These are phyloP conservation scores for Apostasia shenzhenica DNA, from an alignment of 106 monocot genomes.

Conservation along the genomic window DNA sequence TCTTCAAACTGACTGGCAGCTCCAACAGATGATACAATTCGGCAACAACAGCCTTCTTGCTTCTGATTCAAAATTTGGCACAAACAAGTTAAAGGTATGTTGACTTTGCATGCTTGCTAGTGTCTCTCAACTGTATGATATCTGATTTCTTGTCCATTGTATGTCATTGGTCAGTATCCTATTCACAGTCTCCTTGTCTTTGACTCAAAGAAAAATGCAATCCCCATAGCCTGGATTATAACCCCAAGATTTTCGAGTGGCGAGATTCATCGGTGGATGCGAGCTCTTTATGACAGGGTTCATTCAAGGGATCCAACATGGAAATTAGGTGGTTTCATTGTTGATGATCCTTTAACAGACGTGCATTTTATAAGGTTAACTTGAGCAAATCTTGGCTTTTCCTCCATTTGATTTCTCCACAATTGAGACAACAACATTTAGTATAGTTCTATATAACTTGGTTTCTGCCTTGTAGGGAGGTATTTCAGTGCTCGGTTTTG, in stretches of 20 bases:
- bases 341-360: constrained; percentile 84
- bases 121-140: not conserved
- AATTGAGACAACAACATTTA: not conserved
- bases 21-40: constrained; percentile 88
- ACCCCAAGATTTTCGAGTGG: constrained; percentile 58
- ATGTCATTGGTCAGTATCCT: constrained; percentile 54
- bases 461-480: constrained; percentile 41
- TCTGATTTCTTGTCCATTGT: constrained; percentile 12
- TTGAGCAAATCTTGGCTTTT: constrained; percentile 5
- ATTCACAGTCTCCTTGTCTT: constrained; percentile 85
- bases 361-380: constrained; percentile 58
- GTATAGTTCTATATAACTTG: not conserved
- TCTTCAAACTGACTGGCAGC: constrained; percentile 95
- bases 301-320: constrained; percentile 90
- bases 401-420: not conserved
- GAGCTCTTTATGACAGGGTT: constrained; percentile 76
- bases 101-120: not conserved
- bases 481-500: constrained; percentile 75
- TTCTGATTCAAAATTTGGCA: constrained; percentile 82
- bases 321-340: constrained; percentile 89
- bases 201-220: constrained; percentile 74
- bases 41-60: constrained; percentile 71
- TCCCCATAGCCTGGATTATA: constrained; percentile 91
- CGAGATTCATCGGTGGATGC: constrained; percentile 68
- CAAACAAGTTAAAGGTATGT: constrained; percentile 80